Conservation (phyloP, 2,329 filamentous ascomycete species). For the Sporothrix mexicana region DNA sequence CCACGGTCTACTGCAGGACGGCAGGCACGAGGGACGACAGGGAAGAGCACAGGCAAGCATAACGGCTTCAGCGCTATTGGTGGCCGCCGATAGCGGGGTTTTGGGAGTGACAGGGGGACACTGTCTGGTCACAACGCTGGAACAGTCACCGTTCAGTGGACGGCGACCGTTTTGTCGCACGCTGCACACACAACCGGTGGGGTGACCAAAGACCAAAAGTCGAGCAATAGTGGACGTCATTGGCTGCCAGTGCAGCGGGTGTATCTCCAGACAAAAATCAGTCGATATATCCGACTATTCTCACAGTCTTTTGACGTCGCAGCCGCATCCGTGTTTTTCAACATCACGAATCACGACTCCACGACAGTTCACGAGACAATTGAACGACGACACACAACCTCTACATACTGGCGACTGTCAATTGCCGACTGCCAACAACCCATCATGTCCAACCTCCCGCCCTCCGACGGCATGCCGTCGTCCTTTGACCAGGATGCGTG, state of each 20-base stretch:
- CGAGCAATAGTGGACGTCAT: constrained; percentile 24
- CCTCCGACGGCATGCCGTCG: constrained; percentile 66
- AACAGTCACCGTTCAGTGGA: constrained; percentile 8
- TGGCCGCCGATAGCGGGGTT: constrained; percentile 31
- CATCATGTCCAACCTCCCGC: constrained; percentile 35
- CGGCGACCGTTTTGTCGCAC: not conserved
- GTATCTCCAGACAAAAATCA: constrained; percentile 14
- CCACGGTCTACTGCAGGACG: not conserved
- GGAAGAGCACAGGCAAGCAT: not conserved
- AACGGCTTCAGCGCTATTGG: constrained; percentile 23
- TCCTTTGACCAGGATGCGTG: constrained; percentile 80
- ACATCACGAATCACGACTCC: not conserved
- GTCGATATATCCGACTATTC: constrained; percentile 17
- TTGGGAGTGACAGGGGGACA: not conserved
- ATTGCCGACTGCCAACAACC: not conserved
- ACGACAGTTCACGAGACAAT: not conserved
- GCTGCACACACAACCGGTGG: not conserved
- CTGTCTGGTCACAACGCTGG: not conserved
- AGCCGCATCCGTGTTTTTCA: not conserved
- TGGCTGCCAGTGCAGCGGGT: not conserved
- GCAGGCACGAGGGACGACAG: not conserved
- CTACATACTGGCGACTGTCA: not conserved
- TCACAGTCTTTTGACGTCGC: not conserved
- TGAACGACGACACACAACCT: not conserved
- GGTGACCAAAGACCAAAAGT: not conserved